A percentile compares a stretch with the other conserved stretches of the same genome.
Evolutionary conservation across 1,284 basidiomycete species (phyloP).

Genomic region (Amylostereum areolatum): DNA sequence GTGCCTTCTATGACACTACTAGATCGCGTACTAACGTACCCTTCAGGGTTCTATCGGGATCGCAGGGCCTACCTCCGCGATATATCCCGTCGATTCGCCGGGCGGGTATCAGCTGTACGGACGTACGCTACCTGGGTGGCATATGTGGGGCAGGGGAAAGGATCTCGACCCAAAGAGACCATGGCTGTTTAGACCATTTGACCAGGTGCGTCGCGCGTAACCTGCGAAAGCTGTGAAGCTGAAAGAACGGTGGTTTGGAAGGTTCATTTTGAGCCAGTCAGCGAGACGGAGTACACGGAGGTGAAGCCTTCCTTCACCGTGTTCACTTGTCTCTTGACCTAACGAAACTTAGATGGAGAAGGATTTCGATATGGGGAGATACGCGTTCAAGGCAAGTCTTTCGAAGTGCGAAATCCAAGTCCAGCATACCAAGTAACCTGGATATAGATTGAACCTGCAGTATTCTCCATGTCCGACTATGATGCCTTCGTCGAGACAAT

Average conservation of each 20-base stretch:
- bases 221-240: neutral
- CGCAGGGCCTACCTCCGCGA: conserved; percentile 53
- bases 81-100: conserved; percentile 63
- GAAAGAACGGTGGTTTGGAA: conserved; percentile 14
- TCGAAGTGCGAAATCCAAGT: neutral
- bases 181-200: conserved; percentile 61
- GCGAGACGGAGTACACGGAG: conserved; percentile 39
- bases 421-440: neutral
- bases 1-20: conserved; percentile 10
- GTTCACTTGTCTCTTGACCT: conserved; percentile 7
- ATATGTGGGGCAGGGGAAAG: conserved; percentile 51
- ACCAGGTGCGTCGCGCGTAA: conserved; percentile 38
- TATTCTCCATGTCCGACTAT: conserved; percentile 52
- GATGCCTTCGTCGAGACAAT: conserved; percentile 38
- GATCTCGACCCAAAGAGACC: conserved; percentile 44
- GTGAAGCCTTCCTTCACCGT: conserved; percentile 19
- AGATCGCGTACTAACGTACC: neutral
- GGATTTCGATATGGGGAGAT: conserved; percentile 56
- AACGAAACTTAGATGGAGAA: conserved; percentile 37
- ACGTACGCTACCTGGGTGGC: conserved; percentile 53
- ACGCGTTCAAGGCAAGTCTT: conserved; percentile 43
- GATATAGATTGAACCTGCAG: conserved; percentile 38
- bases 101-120: conserved; percentile 64
- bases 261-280: conserved; percentile 42
- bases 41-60: conserved; percentile 58